Evolutionary conservation across 306 rosid species (phyloP).

Genomic region (Ochetophila trinervis): DNA sequence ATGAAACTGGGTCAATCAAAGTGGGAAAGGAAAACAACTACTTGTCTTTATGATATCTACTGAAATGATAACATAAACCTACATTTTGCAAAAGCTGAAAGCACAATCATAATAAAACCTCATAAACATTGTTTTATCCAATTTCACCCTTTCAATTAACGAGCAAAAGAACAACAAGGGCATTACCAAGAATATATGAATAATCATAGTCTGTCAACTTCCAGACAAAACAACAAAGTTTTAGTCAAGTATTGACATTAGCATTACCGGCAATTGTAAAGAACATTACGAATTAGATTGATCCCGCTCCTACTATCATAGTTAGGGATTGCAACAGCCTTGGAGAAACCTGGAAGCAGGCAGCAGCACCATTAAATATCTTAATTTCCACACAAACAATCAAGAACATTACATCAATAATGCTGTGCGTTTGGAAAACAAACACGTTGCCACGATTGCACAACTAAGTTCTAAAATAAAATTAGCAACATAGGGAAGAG

Average conservation of each 20-base stretch:
- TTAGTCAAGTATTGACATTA: background rate
- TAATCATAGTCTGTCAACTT: background rate
- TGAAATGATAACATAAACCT: background rate
- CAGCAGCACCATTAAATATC: no score
- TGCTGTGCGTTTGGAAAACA: no score
- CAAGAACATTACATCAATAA: no score
- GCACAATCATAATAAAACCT: background rate
- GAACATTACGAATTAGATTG: constrained; percentile 78
- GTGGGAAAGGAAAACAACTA: background rate
- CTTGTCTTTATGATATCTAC: background rate
- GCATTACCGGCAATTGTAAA: constrained; percentile 71
- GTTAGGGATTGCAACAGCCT: no score
- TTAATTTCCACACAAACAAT: no score
- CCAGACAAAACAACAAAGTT: constrained; percentile 11
- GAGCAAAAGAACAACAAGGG: background rate
- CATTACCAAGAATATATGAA: background rate
- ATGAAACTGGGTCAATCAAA: no score
- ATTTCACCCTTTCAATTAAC: background rate
- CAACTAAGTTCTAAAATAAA: no score
- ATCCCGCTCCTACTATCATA: constrained; percentile 96
- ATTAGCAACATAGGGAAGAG: no score
- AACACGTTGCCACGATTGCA: no score
- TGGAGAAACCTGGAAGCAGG: no score
- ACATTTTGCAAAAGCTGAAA: background rate
- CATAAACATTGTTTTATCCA: background rate